Percentiles rank a stretch among this genome's conserved stretches.
Conservation (phyloP, 768 basidiomycete species). For the Mycena venus region DNA sequence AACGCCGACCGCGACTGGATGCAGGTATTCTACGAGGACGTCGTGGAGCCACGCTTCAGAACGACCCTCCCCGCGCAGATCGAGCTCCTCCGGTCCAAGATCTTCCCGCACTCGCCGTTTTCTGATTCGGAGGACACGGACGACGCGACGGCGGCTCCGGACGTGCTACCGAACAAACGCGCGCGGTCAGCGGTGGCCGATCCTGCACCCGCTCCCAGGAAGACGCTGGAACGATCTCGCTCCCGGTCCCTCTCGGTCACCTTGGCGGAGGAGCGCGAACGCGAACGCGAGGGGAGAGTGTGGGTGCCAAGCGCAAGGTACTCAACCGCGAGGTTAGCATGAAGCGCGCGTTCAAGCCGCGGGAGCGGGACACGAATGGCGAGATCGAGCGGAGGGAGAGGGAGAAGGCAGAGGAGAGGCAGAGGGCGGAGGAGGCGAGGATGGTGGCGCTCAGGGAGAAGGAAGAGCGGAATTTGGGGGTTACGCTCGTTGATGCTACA, state of each 20-base stretch:
- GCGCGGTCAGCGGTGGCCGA: slow-evolving; percentile 25
- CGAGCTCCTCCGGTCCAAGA: slow-evolving; percentile 70
- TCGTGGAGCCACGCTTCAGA: slow-evolving; percentile 75
- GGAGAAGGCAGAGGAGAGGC: slow-evolving; percentile 33
- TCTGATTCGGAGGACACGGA: slow-evolving; percentile 51
- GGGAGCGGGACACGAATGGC: slow-evolving; percentile 44
- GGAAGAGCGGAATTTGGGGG: slow-evolving; percentile 42
- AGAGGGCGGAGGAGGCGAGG: slow-evolving; percentile 34
- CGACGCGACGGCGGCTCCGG: not conserved
- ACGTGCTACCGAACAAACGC: slow-evolving; percentile 21
- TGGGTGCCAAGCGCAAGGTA: slow-evolving; percentile 61
- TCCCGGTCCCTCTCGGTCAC: slow-evolving; percentile 79
- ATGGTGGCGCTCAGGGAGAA: slow-evolving; percentile 40
- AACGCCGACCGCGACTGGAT: slow-evolving; percentile 74
- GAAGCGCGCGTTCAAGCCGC: slow-evolving; percentile 75
- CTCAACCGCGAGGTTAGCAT: slow-evolving; percentile 84
- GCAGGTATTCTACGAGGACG: slow-evolving; percentile 76
- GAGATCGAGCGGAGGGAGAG: slow-evolving; percentile 36
- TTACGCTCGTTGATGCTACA: slow-evolving; percentile 68
- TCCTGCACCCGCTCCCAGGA: slow-evolving; percentile 11
- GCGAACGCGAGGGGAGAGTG: slow-evolving; percentile 49
- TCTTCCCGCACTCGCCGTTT: slow-evolving; percentile 77
- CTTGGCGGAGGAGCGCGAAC: slow-evolving; percentile 66
- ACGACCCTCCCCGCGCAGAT: slow-evolving; percentile 65
- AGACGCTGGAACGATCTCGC: slow-evolving; percentile 48